Evolutionary conservation across 306 rosid genomes (phyloP).

Genomic region (Medicago arabica): DNA sequence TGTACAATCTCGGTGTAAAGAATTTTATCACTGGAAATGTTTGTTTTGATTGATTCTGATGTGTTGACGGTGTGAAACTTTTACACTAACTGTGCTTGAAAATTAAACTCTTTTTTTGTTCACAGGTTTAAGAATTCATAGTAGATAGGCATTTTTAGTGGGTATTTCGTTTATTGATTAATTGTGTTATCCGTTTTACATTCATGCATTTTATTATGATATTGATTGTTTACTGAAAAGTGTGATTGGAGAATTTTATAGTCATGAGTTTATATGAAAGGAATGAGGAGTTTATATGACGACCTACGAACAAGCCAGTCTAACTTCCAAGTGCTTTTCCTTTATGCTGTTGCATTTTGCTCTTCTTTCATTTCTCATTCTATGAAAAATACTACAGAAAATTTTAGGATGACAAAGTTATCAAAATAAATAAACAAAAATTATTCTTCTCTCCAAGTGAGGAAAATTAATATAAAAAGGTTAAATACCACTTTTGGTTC

Average conservation of each 20-base stretch:
- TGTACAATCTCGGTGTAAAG: too few species aligned
- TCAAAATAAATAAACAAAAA: too few species aligned
- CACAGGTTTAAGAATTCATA: background rate
- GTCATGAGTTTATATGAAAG: background rate
- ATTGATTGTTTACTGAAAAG: background rate
- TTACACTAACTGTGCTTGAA: too few species aligned
- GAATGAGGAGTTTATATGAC: too few species aligned
- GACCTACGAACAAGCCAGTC: conserved; percentile 1
- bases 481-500: too few species aligned
- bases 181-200: background rate
- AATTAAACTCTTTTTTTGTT: background rate
- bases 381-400: background rate
- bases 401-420: too few species aligned
- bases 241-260: conserved; percentile 2
- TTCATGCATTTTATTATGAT: background rate
- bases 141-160: conserved; percentile 2
- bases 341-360: background rate
- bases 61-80: too few species aligned
- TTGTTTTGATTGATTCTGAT: too few species aligned
- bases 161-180: conserved; percentile 11
- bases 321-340: background rate
- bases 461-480: background rate
- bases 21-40: too few species aligned
- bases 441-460: too few species aligned
- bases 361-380: background rate